Evolutionary conservation across 2,329 filamentous ascomycete species (phyloP).

Genomic region (Tolypocladium tropicale): DNA sequence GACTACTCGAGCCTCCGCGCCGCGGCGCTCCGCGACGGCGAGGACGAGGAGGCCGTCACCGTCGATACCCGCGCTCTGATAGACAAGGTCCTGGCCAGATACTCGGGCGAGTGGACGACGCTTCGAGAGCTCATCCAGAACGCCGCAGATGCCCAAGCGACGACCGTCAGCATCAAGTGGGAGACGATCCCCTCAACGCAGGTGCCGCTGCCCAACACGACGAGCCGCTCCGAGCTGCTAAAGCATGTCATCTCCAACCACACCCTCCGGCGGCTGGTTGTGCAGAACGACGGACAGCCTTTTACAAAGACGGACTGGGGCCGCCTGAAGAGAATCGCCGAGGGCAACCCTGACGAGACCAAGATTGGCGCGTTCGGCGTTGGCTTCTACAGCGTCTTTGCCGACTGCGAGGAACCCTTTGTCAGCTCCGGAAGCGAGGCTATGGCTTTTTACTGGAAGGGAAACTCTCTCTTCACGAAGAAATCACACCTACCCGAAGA

Average conservation of each 20-base stretch:
- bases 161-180: conserved; percentile 81
- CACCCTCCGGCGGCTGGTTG: conserved; percentile 76
- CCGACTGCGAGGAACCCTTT: conserved; percentile 96
- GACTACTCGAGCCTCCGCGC: conserved; percentile 71
- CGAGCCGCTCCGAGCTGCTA: conserved; percentile 59
- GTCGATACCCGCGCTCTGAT: conserved; percentile 95
- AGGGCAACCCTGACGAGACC: conserved; percentile 96
- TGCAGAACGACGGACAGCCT: conserved; percentile 82
- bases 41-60: conserved; percentile 93
- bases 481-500: conserved; percentile 63
- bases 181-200: conserved; percentile 79
- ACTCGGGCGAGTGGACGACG: conserved; percentile 89
- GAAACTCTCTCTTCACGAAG: conserved; percentile 91
- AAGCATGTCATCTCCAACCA: conserved; percentile 80
- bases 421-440: conserved; percentile 85
- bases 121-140: conserved; percentile 95
- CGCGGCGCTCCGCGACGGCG: conserved; percentile 73
- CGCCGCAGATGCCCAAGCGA: conserved; percentile 91
- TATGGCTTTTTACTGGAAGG: conserved; percentile 99
- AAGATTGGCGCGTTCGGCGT: conserved; percentile 99
- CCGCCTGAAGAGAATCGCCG: conserved; percentile 90
- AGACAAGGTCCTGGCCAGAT: conserved; percentile 92
- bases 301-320: conserved; percentile 91
- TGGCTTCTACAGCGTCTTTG: conserved; percentile 97
- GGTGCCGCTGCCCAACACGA: conserved; percentile 57